These are phyloP conservation scores for Cryomyces antarcticus DNA, from an alignment of 495 filamentous ascomycete genomes.

Conservation along the genomic window DNA sequence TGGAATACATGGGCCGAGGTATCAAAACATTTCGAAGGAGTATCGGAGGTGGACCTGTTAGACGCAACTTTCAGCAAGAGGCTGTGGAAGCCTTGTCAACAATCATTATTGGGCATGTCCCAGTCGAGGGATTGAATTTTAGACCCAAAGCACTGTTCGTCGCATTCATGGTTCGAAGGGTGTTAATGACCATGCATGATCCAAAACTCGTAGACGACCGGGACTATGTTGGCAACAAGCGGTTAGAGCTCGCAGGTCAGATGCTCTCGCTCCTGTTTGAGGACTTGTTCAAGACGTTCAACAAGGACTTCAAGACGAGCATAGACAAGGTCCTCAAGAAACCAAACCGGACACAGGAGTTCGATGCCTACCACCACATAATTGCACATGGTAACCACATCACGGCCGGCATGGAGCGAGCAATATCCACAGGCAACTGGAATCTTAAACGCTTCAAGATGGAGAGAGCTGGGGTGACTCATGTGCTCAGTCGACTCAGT, in stretches of 20 bases:
- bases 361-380: constrained; percentile 66
- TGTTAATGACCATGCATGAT: constrained; percentile 82
- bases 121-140: constrained; percentile 73
- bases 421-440: constrained; percentile 96
- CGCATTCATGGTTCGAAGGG: constrained; percentile 85
- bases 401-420: constrained; percentile 74
- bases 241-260: constrained; percentile 83
- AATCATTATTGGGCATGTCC: constrained; percentile 77
- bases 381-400: constrained; percentile 60
- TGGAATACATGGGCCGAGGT: constrained; percentile 33
- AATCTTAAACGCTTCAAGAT: constrained; percentile 92
- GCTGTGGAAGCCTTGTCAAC: constrained; percentile 68
- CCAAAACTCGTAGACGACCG: constrained; percentile 78
- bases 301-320: constrained; percentile 64
- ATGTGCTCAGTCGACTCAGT: constrained; percentile 84
- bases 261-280: constrained; percentile 91
- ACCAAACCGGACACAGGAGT: constrained; percentile 61
- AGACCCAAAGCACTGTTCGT: constrained; percentile 88
- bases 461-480: constrained; percentile 91
- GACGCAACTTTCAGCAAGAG: constrained; percentile 55
- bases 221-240: constrained; percentile 96
- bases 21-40: constrained; percentile 43
- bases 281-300: constrained; percentile 90
- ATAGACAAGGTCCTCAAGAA: constrained; percentile 90
- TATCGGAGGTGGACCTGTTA: constrained; percentile 44